Base-by-base conservation (phyloP, 192 early-diverging fungal genomes). In the Coemansia sp. region DNA sequence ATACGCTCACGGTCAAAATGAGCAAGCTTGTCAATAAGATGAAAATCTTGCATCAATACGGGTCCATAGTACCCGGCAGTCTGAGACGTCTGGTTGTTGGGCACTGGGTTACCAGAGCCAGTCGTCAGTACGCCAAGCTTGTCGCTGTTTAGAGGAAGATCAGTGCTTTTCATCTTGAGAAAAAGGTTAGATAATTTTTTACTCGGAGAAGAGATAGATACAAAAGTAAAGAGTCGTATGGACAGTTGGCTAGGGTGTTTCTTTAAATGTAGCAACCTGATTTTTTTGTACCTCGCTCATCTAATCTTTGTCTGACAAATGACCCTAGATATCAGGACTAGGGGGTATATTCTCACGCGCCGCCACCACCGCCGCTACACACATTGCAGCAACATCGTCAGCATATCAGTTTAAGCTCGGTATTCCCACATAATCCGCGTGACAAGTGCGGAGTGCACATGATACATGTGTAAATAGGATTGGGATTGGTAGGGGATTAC, bases 1-100 rank as follows among this genome's bases (percentile, higher is more conserved):
- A 92, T 93, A 74, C 93, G 88, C 80, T 94, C 92, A 62, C 91
- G 89, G 85, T 92, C 92, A 86, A 95, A 95, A 78, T 92, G 92
- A 65, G 90, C 81, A 41, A 93, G 85, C 74, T 91, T 92, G 78
- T 95, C 92, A 72, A 93, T 87, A 38, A 92, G 81, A 47, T 89
- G 87, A 65, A 92, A 91, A 73, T 95, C 93, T 70, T 92, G 88
- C 55, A 93, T 53, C 27, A 91, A 72, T 24, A 91, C 75, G 9
- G 91, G 91, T 0, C 91, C 91, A 65, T 78, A 83, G 64, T 80
- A 75, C 34, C 91, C 91, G 52, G 91, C 90, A 20, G 91, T 73
- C 65, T 85, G 70, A 3, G 88, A 85, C 44, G 89, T 87, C 69
- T 90, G 88, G 81, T 92, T 89, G 73, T 87, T 89, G 27, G 84